phyloP scores from a whole-genome alignment of 139 green algal genomes.

The Axilococcus clingmanii region DNA sequence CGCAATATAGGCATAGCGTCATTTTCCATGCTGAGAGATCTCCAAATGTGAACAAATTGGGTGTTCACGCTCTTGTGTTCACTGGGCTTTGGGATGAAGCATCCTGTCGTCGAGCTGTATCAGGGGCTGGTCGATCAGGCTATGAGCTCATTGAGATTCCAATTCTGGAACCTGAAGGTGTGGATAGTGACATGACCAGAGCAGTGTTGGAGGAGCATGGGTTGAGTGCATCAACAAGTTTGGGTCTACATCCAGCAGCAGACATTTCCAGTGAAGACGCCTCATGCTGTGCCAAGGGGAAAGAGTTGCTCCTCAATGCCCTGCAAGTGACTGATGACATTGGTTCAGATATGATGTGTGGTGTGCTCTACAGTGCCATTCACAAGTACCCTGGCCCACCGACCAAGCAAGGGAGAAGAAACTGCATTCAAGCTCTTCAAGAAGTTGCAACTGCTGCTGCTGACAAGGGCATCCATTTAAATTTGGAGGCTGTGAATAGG shows the following conservation, averaged over 20 bases:
- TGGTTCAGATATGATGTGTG: conserved; percentile 16
- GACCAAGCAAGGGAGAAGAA: conserved; percentile 1
- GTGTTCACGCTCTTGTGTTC: conserved; percentile 10
- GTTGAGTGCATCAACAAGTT: background rate
- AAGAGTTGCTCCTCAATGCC: conserved; percentile 58
- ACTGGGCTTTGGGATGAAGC: background rate
- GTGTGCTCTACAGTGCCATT: conserved; percentile 24
- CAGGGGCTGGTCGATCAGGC: background rate
- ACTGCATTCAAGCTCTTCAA: conserved; percentile 9
- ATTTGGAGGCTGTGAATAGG: conserved; percentile 30
- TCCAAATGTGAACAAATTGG: conserved; percentile 5
- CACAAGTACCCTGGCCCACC: conserved; percentile 20
- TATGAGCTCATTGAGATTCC: background rate
- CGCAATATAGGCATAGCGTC: too few species aligned
- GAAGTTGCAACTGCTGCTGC: conserved; percentile 15
- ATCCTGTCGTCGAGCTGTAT: background rate
- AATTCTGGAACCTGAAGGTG: conserved; percentile 1
- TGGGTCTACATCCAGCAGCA: conserved; percentile 1
- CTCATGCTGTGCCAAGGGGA: background rate
- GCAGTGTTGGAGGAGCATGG: background rate
- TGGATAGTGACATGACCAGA: conserved; percentile 1
- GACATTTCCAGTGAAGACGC: conserved; percentile 8
- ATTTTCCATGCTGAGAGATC: too few species aligned
- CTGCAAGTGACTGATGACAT: conserved; percentile 11
- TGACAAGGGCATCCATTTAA: conserved; percentile 16